Percentiles rank a stretch among this genome's conserved stretches.
Conservation (phyloP, 768 basidiomycete species). For the Rickenella mellea region DNA sequence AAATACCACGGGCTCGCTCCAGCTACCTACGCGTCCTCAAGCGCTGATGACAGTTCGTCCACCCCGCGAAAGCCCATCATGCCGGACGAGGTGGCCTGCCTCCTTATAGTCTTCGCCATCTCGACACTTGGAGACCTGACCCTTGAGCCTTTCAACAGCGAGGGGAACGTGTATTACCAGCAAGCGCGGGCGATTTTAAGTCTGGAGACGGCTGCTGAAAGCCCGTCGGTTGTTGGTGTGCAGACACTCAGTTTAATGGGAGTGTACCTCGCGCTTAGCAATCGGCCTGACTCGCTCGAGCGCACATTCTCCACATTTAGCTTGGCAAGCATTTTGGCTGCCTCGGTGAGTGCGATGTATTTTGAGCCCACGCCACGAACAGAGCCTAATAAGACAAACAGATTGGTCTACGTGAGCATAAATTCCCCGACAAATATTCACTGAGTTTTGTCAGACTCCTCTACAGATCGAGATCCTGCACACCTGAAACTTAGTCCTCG, state of each 20-base stretch:
- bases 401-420: slow-evolving; percentile 57
- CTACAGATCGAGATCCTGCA: slow-evolving; percentile 70
- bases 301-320: too few species aligned
- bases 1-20: slow-evolving; percentile 62
- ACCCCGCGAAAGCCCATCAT: slow-evolving; percentile 57
- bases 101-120: slow-evolving; percentile 41
- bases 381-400: too few species aligned
- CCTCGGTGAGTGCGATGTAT: too few species aligned
- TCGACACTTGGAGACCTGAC: slow-evolving; percentile 35
- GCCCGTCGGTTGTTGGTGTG: slow-evolving; percentile 51
- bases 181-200: slow-evolving; percentile 54
- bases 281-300: too few species aligned
- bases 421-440: slow-evolving; percentile 22
- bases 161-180: slow-evolving; percentile 61
- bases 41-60: too few species aligned
- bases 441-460: slow-evolving; percentile 6
- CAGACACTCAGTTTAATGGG: slow-evolving; percentile 62
- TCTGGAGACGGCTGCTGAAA: slow-evolving; percentile 52
- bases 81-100: slow-evolving; percentile 41
- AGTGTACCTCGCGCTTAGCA: slow-evolving; percentile 54
- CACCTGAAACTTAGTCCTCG: slow-evolving; percentile 55
- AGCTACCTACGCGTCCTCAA: too few species aligned
- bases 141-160: slow-evolving; percentile 19
- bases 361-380: too few species aligned
- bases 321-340: too few species aligned